These are phyloP conservation scores for Paulownia fortunei DNA, from an alignment of 257 asterid species.

Conservation along the genomic window DNA sequence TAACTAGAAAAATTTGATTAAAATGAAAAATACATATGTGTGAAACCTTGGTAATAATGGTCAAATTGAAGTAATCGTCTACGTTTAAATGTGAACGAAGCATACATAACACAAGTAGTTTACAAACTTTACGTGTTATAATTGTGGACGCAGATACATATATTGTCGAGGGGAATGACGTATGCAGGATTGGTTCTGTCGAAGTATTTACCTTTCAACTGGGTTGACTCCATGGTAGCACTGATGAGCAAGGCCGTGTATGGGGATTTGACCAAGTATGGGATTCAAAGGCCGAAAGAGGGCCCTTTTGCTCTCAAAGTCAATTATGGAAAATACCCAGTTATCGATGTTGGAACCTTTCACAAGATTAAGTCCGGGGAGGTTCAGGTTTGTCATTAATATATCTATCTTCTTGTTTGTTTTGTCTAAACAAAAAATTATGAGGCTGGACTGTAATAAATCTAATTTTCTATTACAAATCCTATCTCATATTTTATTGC, in stretches of 20 bases:
- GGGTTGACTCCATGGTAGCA: conserved; percentile 47
- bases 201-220: conserved; percentile 33
- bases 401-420: too few species aligned
- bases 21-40: too few species aligned
- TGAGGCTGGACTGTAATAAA: too few species aligned
- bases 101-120: background rate
- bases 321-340: conserved; percentile 71
- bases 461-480: too few species aligned
- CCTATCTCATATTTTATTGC: too few species aligned
- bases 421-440: too few species aligned
- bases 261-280: conserved; percentile 63
- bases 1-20: too few species aligned
- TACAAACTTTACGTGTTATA: background rate
- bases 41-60: too few species aligned
- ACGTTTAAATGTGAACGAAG: too few species aligned
- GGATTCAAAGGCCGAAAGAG: conserved; percentile 61
- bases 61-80: too few species aligned
- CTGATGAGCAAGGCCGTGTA: conserved; percentile 50
- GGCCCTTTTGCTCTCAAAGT: conserved; percentile 61
- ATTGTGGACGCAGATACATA: conserved; percentile 51
- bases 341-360: conserved; percentile 69
- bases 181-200: conserved; percentile 32
- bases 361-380: conserved; percentile 55
- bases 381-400: conserved; percentile 55
- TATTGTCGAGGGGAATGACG: conserved; percentile 52